Conservation (phyloP, 345 rosid species). For the Dipteronia dyeriana region DNA sequence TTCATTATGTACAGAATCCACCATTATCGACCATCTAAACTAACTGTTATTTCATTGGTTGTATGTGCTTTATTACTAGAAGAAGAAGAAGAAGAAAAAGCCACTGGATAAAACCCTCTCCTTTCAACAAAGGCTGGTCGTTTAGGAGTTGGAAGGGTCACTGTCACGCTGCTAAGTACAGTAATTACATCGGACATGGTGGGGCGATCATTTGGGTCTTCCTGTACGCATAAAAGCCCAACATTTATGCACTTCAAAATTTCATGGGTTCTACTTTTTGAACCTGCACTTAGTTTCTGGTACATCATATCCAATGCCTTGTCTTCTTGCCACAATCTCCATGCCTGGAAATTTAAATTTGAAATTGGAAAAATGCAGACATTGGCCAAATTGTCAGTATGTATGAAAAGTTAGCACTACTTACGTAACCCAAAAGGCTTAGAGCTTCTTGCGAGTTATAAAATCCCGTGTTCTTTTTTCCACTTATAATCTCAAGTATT, state of each 20-base stretch:
- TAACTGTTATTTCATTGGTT: background rate
- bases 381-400: background rate
- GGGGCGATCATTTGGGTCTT: constrained; percentile 58
- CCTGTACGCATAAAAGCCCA: constrained; percentile 62
- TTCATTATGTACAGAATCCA: too few species aligned
- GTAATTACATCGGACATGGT: constrained; percentile 47
- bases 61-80: constrained; percentile 11
- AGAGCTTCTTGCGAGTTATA: constrained; percentile 8
- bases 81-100: constrained; percentile 47
- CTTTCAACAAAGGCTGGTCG: constrained; percentile 46
- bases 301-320: constrained; percentile 42
- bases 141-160: constrained; percentile 45
- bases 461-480: constrained; percentile 24
- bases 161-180: constrained; percentile 43
- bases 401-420: background rate
- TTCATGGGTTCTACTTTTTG: constrained; percentile 14
- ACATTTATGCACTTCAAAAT: constrained; percentile 47
- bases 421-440: constrained; percentile 27
- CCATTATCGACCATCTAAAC: constrained; percentile 3
- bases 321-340: constrained; percentile 52
- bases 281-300: constrained; percentile 24
- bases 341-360: constrained; percentile 37
- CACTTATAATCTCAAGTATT: constrained; percentile 35
- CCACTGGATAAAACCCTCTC: constrained; percentile 35
- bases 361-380: background rate